These are phyloP conservation scores for Chrysopogon serrulatus DNA, from an alignment of 176 grass and related monocot species.

Conservation along the genomic window DNA sequence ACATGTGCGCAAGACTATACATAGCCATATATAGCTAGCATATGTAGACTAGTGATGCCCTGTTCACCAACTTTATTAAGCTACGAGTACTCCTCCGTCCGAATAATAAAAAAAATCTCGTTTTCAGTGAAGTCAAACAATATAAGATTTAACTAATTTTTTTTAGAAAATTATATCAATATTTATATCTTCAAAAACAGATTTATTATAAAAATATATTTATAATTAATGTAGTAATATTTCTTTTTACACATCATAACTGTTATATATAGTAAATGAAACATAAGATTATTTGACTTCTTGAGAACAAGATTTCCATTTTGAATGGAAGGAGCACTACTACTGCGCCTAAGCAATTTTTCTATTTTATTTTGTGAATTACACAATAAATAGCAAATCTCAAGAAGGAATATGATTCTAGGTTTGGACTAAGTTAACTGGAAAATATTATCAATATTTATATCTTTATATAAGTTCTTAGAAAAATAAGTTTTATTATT, in stretches of 20 bases:
- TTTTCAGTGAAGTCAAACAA: background rate
- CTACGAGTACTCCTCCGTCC: background rate
- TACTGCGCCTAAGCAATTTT: no score
- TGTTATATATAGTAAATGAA: background rate
- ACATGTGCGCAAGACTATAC: constrained; percentile 1
- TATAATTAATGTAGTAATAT: background rate
- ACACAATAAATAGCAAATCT: background rate
- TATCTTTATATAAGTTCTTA: background rate
- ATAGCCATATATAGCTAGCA: background rate
- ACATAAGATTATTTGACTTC: background rate
- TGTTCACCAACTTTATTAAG: background rate
- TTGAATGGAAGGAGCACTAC: background rate
- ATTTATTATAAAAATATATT: background rate
- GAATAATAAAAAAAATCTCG: background rate
- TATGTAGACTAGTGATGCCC: background rate
- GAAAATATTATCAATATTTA: background rate
- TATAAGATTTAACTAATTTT: background rate
- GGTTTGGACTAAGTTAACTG: background rate
- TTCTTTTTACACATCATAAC: background rate
- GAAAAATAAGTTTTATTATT: background rate
- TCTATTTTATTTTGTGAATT: no score
- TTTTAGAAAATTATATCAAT: background rate
- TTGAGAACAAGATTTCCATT: background rate
- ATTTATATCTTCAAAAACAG: background rate
- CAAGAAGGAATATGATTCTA: background rate